Evolutionary conservation across 139 green algal genomes (phyloP).

Genomic region (Micromonas pusilla): DNA sequence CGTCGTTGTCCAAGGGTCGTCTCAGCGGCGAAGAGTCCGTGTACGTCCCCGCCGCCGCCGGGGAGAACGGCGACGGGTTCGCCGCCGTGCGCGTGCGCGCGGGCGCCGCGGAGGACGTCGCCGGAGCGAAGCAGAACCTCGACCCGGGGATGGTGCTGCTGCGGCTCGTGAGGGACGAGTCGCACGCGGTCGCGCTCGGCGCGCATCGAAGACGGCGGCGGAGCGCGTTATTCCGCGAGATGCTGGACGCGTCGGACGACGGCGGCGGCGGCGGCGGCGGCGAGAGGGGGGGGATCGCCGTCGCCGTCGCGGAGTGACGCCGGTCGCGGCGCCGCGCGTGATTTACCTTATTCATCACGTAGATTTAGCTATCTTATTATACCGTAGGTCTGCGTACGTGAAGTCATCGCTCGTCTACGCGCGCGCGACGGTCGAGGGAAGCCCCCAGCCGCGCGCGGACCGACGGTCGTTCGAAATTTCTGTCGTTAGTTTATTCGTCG

Average conservation of each 20-base stretch:
- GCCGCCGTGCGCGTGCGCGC: not conserved
- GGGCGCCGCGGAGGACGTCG: not conserved
- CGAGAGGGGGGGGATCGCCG: too few species aligned
- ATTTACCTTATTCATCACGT: too few species aligned
- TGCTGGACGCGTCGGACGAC: too few species aligned
- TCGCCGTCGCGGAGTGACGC: not conserved
- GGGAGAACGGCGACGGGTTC: not conserved
- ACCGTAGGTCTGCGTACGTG: too few species aligned
- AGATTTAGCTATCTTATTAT: too few species aligned
- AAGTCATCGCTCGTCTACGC: too few species aligned
- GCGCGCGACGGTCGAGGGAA: too few species aligned
- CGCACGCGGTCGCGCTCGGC: slow-evolving; percentile 11
- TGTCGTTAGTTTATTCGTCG: too few species aligned
- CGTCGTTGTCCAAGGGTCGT: not conserved
- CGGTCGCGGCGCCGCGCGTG: not conserved
- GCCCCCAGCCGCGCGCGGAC: too few species aligned
- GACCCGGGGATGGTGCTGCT: not conserved
- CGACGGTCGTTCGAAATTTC: too few species aligned
- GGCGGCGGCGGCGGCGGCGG: too few species aligned
- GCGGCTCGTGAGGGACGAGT: slow-evolving; percentile 8
- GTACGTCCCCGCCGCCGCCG: not conserved
- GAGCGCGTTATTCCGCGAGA: not conserved
- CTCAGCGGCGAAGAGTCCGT: slow-evolving; percentile 5
- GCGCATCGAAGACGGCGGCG: not conserved
- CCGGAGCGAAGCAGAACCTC: not conserved